Percentiles rank a stretch among this genome's conserved stretches.
Evolutionary conservation across 1,139 yeast species (phyloP).

Genomic region (Candida freyschussii): DNA sequence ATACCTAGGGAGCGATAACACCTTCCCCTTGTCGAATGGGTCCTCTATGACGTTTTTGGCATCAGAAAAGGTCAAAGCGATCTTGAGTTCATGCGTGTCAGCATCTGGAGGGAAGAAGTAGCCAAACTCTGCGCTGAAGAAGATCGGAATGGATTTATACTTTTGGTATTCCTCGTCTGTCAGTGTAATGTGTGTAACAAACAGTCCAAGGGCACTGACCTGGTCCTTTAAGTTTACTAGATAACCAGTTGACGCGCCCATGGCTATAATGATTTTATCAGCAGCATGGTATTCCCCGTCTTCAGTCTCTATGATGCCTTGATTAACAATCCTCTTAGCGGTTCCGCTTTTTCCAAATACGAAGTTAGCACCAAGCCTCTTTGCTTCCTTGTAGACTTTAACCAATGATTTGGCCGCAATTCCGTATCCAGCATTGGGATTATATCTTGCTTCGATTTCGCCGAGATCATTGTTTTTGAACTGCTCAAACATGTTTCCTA

Average conservation of each 20-base stretch:
- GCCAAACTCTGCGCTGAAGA: conserved; percentile 42
- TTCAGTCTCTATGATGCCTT: conserved; percentile 2
- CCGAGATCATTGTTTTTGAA: conserved; percentile 28
- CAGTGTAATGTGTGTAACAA: conserved; percentile 38
- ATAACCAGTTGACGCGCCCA: conserved; percentile 36
- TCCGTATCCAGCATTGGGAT: conserved; percentile 34
- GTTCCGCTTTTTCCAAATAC: conserved; percentile 31
- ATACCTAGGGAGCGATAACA: conserved; percentile 36
- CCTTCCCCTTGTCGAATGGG: conserved; percentile 24
- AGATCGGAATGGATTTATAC: conserved; percentile 36
- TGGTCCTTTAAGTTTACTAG: conserved; percentile 33
- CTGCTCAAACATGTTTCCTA: conserved; percentile 28
- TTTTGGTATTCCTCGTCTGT: conserved; percentile 31
- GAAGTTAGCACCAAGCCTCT: conserved; percentile 32
- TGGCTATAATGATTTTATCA: conserved; percentile 30
- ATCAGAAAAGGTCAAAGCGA: conserved; percentile 37
- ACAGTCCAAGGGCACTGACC: conserved; percentile 34
- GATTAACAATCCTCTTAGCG: conserved; percentile 23
- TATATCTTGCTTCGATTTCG: conserved; percentile 26
- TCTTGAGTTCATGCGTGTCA: conserved; percentile 30
- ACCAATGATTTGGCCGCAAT: conserved; percentile 31
- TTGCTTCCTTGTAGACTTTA: conserved; percentile 29
- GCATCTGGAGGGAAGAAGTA: conserved; percentile 46
- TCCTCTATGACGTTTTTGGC: conserved; percentile 27
- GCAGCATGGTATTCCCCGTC: conserved; percentile 21